phyloP scores from a whole-genome alignment of 306 rosid genomes.

The Rubus parviflorus region DNA sequence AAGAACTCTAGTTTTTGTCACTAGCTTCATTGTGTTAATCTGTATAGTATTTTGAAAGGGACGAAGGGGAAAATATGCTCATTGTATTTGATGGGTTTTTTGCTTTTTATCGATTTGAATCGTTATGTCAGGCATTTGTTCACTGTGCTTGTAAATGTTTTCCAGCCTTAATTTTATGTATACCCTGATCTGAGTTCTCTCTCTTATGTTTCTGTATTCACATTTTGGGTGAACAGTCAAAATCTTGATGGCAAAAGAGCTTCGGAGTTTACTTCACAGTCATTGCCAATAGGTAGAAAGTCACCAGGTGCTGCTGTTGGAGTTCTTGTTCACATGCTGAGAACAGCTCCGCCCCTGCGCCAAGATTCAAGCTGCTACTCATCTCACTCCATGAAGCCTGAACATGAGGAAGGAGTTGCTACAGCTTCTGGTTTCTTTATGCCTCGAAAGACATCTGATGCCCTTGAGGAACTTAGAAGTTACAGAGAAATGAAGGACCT shows the following conservation, averaged over 20 bases:
- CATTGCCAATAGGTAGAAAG: conserved; percentile 55
- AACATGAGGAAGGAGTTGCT: conserved; percentile 53
- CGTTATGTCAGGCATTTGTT: background rate
- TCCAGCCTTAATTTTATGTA: conserved; percentile 10
- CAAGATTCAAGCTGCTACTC: conserved; percentile 58
- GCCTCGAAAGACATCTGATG: conserved; percentile 74
- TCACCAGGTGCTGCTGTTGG: conserved; percentile 92
- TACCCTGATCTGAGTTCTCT: conserved; percentile 12
- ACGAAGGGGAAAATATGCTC: background rate
- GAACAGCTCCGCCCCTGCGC: conserved; percentile 81
- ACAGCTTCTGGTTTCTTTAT: conserved; percentile 50
- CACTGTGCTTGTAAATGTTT: background rate
- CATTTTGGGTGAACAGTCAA: conserved; percentile 43
- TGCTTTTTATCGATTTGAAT: background rate
- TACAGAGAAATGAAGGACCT: conserved; percentile 77
- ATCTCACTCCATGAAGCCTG: conserved; percentile 55
- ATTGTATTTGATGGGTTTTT: background rate
- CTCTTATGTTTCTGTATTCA: conserved; percentile 14
- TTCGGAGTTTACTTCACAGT: conserved; percentile 47
- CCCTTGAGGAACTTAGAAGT: conserved; percentile 76
- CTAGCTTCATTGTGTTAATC: background rate
- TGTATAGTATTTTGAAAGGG: background rate
- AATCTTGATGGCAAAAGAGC: conserved; percentile 39
- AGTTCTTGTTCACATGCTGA: conserved; percentile 69
- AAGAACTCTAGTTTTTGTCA: background rate